A percentile compares a stretch with the other conserved stretches of the same genome.
Conservation (phyloP, 192 early-diverging fungal species). For the Martensiomyces pterosporus region DNA sequence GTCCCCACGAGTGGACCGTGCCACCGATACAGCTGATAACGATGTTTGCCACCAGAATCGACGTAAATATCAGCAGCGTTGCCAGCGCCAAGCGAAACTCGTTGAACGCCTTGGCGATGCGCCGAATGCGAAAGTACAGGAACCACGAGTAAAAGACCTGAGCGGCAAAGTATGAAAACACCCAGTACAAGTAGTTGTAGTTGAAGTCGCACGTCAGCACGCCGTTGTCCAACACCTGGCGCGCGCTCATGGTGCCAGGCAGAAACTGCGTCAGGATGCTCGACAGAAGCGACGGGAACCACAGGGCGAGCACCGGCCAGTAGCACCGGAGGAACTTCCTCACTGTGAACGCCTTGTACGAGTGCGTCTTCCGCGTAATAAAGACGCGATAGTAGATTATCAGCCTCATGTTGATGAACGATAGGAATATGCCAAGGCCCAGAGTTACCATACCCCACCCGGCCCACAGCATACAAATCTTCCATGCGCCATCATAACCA, state of each 20-base stretch:
- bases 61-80: not conserved
- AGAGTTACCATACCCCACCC: not conserved
- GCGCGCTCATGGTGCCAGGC: not conserved
- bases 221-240: not conserved
- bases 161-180: not conserved
- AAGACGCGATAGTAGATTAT: not conserved
- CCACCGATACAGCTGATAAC: not conserved
- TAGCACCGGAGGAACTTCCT: not conserved
- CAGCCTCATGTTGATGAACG: not conserved
- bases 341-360: not conserved
- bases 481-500: not conserved
- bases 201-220: not conserved
- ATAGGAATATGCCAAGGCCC: not conserved
- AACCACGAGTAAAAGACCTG: not conserved
- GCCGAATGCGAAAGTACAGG: not conserved
- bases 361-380: not conserved
- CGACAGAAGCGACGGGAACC: not conserved
- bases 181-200: not conserved
- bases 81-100: not conserved
- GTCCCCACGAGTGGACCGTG: not conserved
- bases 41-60: not conserved
- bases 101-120: not conserved
- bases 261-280: not conserved
- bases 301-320: not conserved
- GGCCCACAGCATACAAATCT: not conserved